Evolutionary conservation across 108 stramenopile species (phyloP).

Genomic region (Poteriospumella lacustris): DNA sequence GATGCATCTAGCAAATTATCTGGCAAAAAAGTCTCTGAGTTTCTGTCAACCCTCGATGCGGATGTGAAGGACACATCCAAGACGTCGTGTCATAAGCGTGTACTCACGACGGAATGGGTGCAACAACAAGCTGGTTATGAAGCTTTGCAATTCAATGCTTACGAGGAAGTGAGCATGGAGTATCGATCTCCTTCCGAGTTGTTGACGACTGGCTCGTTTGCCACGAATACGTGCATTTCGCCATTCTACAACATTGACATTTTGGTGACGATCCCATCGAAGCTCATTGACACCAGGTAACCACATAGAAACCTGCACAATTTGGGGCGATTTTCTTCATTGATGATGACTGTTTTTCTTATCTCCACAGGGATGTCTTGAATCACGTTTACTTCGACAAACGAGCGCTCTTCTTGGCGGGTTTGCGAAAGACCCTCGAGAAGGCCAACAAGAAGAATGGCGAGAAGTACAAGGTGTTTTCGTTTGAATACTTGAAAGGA

Average conservation of each 20-base stretch:
- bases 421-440: slow-evolving; percentile 28
- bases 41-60: neutral
- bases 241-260: slow-evolving; percentile 12
- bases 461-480: neutral
- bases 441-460: slow-evolving; percentile 11
- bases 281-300: neutral
- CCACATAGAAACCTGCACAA: no score
- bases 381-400: slow-evolving; percentile 49
- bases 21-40: neutral
- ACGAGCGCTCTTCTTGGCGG: slow-evolving; percentile 39
- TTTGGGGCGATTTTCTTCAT: no score
- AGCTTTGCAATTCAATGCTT: no score
- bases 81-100: no score
- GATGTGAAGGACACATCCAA: no score
- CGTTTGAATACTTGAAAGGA: slow-evolving; percentile 28
- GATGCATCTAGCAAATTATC: neutral
- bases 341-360: neutral
- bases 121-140: no score
- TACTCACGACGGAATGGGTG: no score
- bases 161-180: neutral
- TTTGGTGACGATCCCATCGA: neutral
- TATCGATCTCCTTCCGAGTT: neutral
- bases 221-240: neutral
- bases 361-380: slow-evolving; percentile 29
- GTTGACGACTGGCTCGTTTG: neutral